Conservation (phyloP, 2,329 filamentous ascomycete genomes). For the Colletotrichum noveboracense region DNA sequence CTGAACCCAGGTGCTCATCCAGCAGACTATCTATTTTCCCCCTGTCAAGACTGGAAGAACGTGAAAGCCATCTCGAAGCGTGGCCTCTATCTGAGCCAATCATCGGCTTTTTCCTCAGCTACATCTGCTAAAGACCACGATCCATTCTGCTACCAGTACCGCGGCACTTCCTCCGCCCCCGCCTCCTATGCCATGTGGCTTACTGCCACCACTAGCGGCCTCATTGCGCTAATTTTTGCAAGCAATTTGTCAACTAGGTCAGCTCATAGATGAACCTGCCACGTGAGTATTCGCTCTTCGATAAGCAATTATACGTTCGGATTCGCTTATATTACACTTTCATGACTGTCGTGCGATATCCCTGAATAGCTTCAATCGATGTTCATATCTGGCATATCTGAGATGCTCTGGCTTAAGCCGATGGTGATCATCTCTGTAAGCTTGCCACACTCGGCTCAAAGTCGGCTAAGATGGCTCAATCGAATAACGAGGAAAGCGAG, state of each 20-base stretch:
- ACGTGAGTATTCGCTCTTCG: neutral
- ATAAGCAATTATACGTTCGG: neutral
- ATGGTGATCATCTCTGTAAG: too few species aligned
- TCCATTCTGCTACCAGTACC: neutral
- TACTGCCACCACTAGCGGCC: neutral
- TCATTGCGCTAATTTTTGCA: neutral
- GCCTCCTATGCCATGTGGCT: neutral
- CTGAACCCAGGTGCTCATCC: neutral
- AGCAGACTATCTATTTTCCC: neutral
- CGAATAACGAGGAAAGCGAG: too few species aligned
- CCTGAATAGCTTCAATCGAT: too few species aligned
- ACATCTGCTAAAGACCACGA: neutral
- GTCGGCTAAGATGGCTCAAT: too few species aligned
- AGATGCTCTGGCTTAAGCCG: too few species aligned
- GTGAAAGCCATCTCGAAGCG: neutral
- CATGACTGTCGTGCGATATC: too few species aligned
- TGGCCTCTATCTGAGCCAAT: neutral
- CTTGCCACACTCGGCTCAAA: too few species aligned
- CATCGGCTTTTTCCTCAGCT: neutral
- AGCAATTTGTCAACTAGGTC: neutral
- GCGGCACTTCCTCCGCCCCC: neutral
- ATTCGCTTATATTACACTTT: neutral
- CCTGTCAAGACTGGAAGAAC: neutral
- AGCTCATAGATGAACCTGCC: neutral
- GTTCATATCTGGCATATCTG: too few species aligned